Percentiles rank a stretch among this genome's conserved stretches.
Evolutionary conservation across 495 filamentous ascomycete species (phyloP).

Genomic region (Penicillium crystallinum): DNA sequence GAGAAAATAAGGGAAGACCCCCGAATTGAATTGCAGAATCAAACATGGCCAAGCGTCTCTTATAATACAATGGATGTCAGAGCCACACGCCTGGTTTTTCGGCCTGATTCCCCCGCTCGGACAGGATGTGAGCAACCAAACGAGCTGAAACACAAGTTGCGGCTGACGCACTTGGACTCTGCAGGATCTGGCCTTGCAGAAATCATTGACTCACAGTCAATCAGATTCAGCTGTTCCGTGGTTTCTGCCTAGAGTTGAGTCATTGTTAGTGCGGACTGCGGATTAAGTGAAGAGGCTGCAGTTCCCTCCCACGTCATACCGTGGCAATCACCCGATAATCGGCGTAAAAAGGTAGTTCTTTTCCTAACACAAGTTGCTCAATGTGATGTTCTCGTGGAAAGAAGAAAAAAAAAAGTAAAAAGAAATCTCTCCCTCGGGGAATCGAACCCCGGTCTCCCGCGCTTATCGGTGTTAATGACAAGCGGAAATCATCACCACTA

Average conservation of each 20-base stretch:
- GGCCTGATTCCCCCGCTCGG: slow-evolving; percentile 1
- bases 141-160: not conserved
- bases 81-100: not conserved
- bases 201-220: not conserved
- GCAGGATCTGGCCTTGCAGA: not conserved
- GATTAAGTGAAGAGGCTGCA: not conserved
- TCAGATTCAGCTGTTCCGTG: not conserved
- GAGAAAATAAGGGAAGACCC: not conserved
- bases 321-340: too few species aligned
- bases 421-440: slow-evolving; percentile 42
- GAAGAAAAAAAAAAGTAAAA: slow-evolving; percentile 5
- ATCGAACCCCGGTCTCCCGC: slow-evolving; percentile 50
- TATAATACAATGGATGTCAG: not conserved
- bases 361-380: too few species aligned
- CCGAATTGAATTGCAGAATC: not conserved
- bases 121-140: not conserved
- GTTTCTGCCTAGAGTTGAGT: slow-evolving; percentile 6
- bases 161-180: not conserved
- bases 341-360: too few species aligned
- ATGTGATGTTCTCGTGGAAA: too few species aligned
- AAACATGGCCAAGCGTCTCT: not conserved
- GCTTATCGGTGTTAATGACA: slow-evolving; percentile 37
- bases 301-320: not conserved
- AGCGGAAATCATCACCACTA: slow-evolving; percentile 53
- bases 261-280: slow-evolving; percentile 1